Evolutionary conservation across 768 basidiomycete species (phyloP).

Genomic region (Mycena haematopus): DNA sequence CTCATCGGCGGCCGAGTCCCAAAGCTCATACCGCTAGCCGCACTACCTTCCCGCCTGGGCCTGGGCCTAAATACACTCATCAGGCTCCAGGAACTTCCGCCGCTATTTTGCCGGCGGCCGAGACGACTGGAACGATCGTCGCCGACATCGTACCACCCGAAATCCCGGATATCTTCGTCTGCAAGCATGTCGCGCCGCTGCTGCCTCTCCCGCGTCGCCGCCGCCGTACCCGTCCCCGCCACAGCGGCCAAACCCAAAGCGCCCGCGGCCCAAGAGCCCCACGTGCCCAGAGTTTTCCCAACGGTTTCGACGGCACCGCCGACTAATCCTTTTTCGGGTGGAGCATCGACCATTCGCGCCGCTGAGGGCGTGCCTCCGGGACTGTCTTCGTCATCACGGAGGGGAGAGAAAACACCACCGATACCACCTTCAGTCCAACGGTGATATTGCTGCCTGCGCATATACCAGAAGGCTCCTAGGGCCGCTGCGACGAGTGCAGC

Average conservation of each 20-base stretch:
- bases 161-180: constrained; percentile 72
- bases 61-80: constrained; percentile 49
- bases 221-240: constrained; percentile 42
- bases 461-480: constrained; percentile 50
- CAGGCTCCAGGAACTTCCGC: constrained; percentile 62
- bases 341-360: constrained; percentile 35
- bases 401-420: constrained; percentile 29
- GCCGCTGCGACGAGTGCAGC: constrained; percentile 57
- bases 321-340: constrained; percentile 27
- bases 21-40: constrained; percentile 33
- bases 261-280: constrained; percentile 28
- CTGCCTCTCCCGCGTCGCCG: constrained; percentile 36
- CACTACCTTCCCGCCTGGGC: constrained; percentile 19
- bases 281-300: constrained; percentile 20
- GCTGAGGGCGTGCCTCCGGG: constrained; percentile 37
- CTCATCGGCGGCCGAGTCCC: constrained; percentile 16
- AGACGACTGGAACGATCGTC: constrained; percentile 44
- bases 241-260: constrained; percentile 27
- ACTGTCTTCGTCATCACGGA: constrained; percentile 38
- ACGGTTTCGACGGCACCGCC: constrained; percentile 32
- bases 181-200: constrained; percentile 75
- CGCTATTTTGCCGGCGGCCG: constrained; percentile 45
- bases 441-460: constrained; percentile 40
- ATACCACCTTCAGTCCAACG: constrained; percentile 26
- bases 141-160: constrained; percentile 37